Base-by-base conservation (phyloP, 306 rosid genomes). In the Prunus campanulata region DNA sequence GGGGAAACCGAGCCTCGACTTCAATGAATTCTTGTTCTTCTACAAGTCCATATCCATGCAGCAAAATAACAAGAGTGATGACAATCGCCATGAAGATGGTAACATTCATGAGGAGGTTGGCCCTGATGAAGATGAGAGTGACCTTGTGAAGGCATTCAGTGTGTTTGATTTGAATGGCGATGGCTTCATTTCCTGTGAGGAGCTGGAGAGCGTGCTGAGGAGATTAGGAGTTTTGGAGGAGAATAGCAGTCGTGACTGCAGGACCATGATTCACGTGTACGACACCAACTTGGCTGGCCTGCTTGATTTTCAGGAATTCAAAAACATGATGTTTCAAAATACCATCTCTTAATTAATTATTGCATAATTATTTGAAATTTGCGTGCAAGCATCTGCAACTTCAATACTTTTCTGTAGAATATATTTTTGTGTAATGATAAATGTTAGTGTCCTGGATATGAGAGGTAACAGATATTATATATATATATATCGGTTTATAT, bases 281-380 rank as follows among this genome's bases (percentile, higher is more conserved):
- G 98, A 93, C 77, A 67, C 93, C 32, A 84, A 93, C 68, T 83
- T 79, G 51, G 98, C 90, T 52, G 97, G 98, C 0, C 80, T 25
- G 22, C 96, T 93, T 81, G 97, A 93, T 87, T 91, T 91, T 57
- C 80, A 93, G 67, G 98, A 93, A 71, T 93, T 93, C 76, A 91
- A 88, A 88, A 88, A 73, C 77, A 93, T 93, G 97, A 93, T 93
- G 93, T 50, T 83, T 55, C 86, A 68, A 4, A 73, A 16, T 74
- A 60, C 93, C 46, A 80, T 11, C 66, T 68, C 87, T n/a, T 89
- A 68, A 83, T 51, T 68, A 2, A 49, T 52, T 12, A 12, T 0
- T 57, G 60, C 19, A 55, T 9, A n/a, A 55, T 19, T n/a, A 18
- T 8, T n/a, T 55, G 4, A 55, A 59, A 13, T 61, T 61, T 61